Conservation (phyloP, 2,329 filamentous ascomycete species). For the Gliomastix tumulicola region DNA sequence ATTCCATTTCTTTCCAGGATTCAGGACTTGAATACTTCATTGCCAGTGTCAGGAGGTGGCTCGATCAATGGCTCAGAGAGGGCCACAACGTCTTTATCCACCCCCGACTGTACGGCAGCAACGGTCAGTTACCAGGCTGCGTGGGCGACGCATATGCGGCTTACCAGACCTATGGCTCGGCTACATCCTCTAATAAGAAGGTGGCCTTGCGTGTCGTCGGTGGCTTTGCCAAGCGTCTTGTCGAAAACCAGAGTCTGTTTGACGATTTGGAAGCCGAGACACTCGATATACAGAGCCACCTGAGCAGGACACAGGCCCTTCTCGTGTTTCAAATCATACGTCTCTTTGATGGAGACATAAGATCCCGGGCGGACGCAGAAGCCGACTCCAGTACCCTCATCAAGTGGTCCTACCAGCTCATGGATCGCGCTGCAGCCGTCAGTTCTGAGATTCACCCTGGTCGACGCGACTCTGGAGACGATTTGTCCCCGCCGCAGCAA, state of each 20-base stretch:
- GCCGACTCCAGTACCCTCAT: neutral
- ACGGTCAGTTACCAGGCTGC: neutral
- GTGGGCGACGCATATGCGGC: conserved; percentile 2
- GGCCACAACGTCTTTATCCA: conserved; percentile 3
- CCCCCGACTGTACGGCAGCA: conserved; percentile 1
- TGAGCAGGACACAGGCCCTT: conserved; percentile 4
- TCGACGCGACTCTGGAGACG: no score
- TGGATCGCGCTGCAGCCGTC: conserved; percentile 1
- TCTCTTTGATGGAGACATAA: conserved; percentile 7
- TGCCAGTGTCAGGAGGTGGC: conserved; percentile 3
- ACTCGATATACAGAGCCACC: conserved; percentile 2
- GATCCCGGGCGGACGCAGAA: conserved; percentile 3
- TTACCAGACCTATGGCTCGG: neutral
- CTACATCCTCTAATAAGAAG: neutral
- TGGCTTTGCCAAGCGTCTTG: neutral
- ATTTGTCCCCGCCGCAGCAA: no score
- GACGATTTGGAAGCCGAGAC: neutral
- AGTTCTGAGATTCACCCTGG: neutral
- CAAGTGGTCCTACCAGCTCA: conserved; percentile 1
- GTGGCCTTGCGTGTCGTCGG: conserved; percentile 1
- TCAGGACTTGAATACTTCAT: conserved; percentile 3
- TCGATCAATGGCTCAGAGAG: conserved; percentile 3
- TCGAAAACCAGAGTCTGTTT: conserved; percentile 3
- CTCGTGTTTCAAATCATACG: conserved; percentile 3
- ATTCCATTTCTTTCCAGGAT: neutral